Evolutionary conservation across 768 basidiomycete species (phyloP).

Genomic region (Panaeolus papilionaceus): DNA sequence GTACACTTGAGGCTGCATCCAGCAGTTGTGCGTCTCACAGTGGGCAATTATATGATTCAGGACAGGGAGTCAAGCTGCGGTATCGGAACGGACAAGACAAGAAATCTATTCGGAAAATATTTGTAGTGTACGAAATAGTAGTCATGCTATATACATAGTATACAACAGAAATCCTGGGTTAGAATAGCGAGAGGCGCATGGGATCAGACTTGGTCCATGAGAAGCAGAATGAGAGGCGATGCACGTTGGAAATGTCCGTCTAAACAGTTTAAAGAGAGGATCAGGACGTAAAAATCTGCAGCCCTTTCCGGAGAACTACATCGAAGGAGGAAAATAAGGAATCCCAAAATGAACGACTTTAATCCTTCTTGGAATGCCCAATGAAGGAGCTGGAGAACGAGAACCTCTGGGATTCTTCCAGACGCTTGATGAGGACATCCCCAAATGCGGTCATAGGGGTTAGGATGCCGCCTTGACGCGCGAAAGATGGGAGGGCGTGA

Average conservation of each 20-base stretch:
- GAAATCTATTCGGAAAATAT: background rate
- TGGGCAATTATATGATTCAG: too few species aligned
- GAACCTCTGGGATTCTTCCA: conserved; percentile 64
- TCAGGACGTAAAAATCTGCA: too few species aligned
- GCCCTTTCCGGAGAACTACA: background rate
- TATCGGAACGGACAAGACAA: background rate
- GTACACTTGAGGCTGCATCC: too few species aligned
- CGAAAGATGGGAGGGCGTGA: conserved; percentile 59
- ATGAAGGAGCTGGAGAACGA: conserved; percentile 61
- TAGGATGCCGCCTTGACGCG: conserved; percentile 74
- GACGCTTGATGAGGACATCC: conserved; percentile 70
- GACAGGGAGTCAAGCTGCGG: background rate
- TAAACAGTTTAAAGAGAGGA: too few species aligned
- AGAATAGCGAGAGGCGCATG: background rate
- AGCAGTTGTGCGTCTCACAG: too few species aligned
- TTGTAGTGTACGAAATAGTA: background rate
- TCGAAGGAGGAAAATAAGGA: background rate
- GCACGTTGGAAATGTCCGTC: too few species aligned
- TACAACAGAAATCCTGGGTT: background rate
- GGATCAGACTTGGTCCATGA: background rate
- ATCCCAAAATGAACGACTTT: background rate
- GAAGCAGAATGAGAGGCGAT: background rate
- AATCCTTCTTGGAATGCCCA: conserved; percentile 18
- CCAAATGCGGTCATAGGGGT: conserved; percentile 89
- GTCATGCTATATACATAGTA: background rate